Base-by-base conservation (phyloP, 805 yeast genomes). In the Torulaspora franciscae region DNA sequence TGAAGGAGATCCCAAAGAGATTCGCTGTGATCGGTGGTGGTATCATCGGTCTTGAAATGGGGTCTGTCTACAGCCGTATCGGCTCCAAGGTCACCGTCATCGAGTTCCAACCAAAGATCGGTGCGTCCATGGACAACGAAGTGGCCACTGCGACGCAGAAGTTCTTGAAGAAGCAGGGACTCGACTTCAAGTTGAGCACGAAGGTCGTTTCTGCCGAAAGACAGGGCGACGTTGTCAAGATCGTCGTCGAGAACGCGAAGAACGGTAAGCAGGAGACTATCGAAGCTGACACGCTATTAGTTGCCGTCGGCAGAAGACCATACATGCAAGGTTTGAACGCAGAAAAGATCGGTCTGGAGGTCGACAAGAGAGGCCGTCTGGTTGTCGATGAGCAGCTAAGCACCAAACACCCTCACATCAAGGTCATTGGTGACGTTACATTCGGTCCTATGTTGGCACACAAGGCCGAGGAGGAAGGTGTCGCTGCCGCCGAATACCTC, bases 401-500 rank as follows among this genome's bases (percentile, higher is more conserved):
- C 73, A 85, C 98, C 55, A 90, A 87, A 71, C 79, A 76, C 71
- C 84, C 90, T 45, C 95, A 93, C 72, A 90, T 93, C 67, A 86
- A 95, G 71, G 95, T 89, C 62, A 87, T 93, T 70, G 99, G 99
- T 70, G 99, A 93, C 66, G 97, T 83, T 45, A 93, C 99, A 33
- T 93, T 87, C 61, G 99, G 99, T 59, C 91, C 95, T 60, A 93
- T 93, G 99, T 80, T 93, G 72, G 99, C 99, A 54, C 99, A 93
- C 79, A 93, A 93, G 78, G 99, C 99, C 52, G 99, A 93, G 77
- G 99, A 93, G 70, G 99, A 93, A 77, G 99, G 96, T 72, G 83
- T 93, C 58, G 99, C 99, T 47, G 98, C 96, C 56, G 98, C 78
- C 55, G 99, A 93, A 74, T 86, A 80, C 75, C 80, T 93, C 68